phyloP scores from a whole-genome alignment of 176 grass and related monocot genomes.

The Zoysia japonica region DNA sequence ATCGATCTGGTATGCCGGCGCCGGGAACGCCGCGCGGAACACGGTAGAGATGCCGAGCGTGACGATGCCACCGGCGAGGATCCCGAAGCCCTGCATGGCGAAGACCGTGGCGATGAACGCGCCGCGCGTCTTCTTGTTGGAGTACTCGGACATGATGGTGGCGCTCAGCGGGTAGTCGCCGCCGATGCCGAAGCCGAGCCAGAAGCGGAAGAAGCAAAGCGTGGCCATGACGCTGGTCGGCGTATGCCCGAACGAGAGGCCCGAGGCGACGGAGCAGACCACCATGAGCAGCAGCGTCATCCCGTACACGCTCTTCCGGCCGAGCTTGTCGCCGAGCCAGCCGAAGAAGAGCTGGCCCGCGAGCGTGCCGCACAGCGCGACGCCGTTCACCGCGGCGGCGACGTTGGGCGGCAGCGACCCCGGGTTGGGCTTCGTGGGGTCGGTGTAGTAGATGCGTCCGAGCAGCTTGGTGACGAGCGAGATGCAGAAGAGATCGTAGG shows the following conservation, averaged over 20 bases:
- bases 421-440: neutral
- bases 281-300: slow-evolving; percentile 63
- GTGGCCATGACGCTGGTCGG: slow-evolving; percentile 41
- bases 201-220: slow-evolving; percentile 66
- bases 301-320: slow-evolving; percentile 61
- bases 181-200: slow-evolving; percentile 62
- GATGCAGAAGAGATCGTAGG: slow-evolving; percentile 68
- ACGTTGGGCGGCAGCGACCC: slow-evolving; percentile 47
- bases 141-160: slow-evolving; percentile 87
- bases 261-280: slow-evolving; percentile 53
- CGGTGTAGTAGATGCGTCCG: slow-evolving; percentile 38
- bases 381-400: slow-evolving; percentile 42
- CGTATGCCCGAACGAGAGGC: slow-evolving; percentile 35
- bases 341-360: slow-evolving; percentile 61
- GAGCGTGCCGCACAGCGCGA: slow-evolving; percentile 55
- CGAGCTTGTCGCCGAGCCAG: slow-evolving; percentile 68
- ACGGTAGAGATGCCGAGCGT: slow-evolving; percentile 53
- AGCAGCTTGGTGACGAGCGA: slow-evolving; percentile 38
- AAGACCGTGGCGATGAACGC: slow-evolving; percentile 82
- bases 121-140: slow-evolving; percentile 73
- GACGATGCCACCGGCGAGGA: slow-evolving; percentile 61
- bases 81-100: slow-evolving; percentile 93
- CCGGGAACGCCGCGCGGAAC: slow-evolving; percentile 42
- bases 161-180: slow-evolving; percentile 59
- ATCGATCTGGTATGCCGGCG: slow-evolving; percentile 43